phyloP scores from a whole-genome alignment of 192 early-diverging fungal species.

The Entophlyctis luteolus region DNA sequence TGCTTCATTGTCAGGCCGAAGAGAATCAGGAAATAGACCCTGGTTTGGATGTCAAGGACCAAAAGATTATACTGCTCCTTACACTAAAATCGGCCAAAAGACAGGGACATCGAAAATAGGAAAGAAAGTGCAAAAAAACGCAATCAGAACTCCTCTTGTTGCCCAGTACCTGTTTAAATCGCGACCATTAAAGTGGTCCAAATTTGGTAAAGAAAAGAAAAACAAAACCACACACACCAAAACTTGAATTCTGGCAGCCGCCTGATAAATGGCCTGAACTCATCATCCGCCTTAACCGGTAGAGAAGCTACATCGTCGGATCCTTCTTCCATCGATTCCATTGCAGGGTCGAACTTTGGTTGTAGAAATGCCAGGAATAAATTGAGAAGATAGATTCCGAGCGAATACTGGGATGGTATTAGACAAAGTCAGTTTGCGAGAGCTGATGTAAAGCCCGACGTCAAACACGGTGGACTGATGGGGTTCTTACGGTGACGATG shows the following conservation, averaged over 20 bases:
- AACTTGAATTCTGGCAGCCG: conserved; percentile 98
- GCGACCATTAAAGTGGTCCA: too few species aligned
- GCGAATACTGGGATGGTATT: conserved; percentile 82
- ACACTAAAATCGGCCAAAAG: conserved; percentile 96
- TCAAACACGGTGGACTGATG: too few species aligned
- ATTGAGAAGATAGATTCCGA: conserved; percentile 93
- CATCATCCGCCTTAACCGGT: conserved; percentile 84
- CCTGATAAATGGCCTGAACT: conserved; percentile 95
- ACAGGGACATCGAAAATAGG: conserved; percentile 90
- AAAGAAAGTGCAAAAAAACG: conserved; percentile 82
- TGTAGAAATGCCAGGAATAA: conserved; percentile 91
- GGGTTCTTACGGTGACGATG: conserved; percentile 65
- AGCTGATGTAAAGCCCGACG: too few species aligned
- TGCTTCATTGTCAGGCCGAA: conserved; percentile 93
- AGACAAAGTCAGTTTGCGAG: too few species aligned
- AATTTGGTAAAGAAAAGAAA: neutral
- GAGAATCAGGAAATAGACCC: conserved; percentile 89
- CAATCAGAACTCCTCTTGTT: conserved; percentile 74
- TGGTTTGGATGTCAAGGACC: conserved; percentile 10
- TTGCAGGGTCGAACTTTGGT: conserved; percentile 92
- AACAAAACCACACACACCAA: conserved; percentile 61
- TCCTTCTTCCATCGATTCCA: conserved; percentile 61
- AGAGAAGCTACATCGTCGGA: conserved; percentile 59
- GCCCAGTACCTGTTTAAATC: conserved; percentile 68
- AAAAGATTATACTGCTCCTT: conserved; percentile 10